Evolutionary conservation across 1,284 basidiomycete genomes (phyloP).

Genomic region (Cutaneotrichosporon arboriforme): DNA sequence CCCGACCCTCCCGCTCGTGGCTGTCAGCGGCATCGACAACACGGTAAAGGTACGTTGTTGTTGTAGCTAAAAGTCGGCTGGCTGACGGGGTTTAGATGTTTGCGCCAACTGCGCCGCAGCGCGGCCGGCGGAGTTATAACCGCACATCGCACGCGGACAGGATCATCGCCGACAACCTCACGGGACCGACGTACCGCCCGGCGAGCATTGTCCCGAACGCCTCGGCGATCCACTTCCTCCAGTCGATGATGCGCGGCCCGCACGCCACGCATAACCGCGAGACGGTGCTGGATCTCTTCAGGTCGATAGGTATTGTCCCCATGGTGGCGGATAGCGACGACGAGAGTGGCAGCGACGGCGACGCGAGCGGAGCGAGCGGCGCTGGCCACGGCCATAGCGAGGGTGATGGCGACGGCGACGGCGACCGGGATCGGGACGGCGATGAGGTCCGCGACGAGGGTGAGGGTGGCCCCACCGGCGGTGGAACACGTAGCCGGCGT

Average conservation of each 20-base stretch:
- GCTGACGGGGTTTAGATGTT: constrained; percentile 2
- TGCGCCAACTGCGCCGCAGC: constrained; percentile 2
- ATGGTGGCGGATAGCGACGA: constrained; percentile 3
- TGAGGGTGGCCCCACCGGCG: too few relatives aligned
- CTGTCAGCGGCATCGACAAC: constrained; percentile 81
- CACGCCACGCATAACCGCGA: neutral
- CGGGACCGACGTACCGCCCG: neutral
- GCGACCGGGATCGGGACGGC: too few relatives aligned
- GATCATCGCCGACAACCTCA: constrained; percentile 12
- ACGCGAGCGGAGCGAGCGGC: neutral
- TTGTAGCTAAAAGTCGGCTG: neutral
- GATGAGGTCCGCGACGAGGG: too few relatives aligned
- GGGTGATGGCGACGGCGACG: neutral
- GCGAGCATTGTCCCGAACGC: constrained; percentile 3
- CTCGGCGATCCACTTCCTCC: constrained; percentile 9
- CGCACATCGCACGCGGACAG: constrained; percentile 2
- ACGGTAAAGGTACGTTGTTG: constrained; percentile 69
- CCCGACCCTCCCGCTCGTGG: constrained; percentile 69
- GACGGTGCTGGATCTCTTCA: constrained; percentile 2
- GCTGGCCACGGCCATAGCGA: too few relatives aligned
- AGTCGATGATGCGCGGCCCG: constrained; percentile 3
- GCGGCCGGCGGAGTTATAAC: neutral
- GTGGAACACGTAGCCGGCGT: too few relatives aligned
- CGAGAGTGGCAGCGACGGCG: neutral
- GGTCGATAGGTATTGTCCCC: constrained; percentile 1